Base-by-base conservation (phyloP, 1,284 basidiomycete species). In the Coniferiporia sulphurascens region DNA sequence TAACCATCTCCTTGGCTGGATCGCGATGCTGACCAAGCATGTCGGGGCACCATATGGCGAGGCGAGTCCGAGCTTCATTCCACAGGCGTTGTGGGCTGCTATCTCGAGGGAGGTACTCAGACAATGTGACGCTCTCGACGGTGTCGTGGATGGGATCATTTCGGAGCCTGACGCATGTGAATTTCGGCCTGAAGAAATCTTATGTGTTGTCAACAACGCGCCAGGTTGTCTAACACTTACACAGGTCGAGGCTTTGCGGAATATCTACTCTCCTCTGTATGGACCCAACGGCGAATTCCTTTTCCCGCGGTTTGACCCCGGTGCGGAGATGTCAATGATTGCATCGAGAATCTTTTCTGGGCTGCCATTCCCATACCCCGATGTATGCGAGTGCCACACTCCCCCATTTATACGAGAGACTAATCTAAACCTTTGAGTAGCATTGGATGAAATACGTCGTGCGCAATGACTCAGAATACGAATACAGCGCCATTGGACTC, bases 71-170 rank as follows among this genome's bases (percentile, higher is more conserved):
- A 63, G 53, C 60, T 64, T 63, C 48, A 68, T 71, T n/a, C 59
- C 67, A 4, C 27, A 55, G 3, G 46, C 45, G 5, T 32, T 63
- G 12, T 72, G 67, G 71, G 55, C 55, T 0, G 19, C 64, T 9
- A 56, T 73, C 8, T 50, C 68, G 6, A 51, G 63, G 44, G 69
- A 70, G 34, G 65, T 74, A 1, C 53, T 73, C 8, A 55, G 57
- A 1, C 71, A 74, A 59, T 74, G 73, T 61, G 73, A 75, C 56
- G 53, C 17, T 0, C 51, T 74, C n/a, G 73, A 74, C 55, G 73
- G 73, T n/a, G 65, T 70, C 4, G 41, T 41, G 35, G 73, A 74
- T 62, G 71, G 72, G 5, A 64, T 74, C 32, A 64, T 75, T 46
- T 62, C 65, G 17, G 68, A 73, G 44, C 70, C 70, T 0, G 65